Conservation (phyloP, 345 rosid species). For the Adansonia digitata region DNA sequence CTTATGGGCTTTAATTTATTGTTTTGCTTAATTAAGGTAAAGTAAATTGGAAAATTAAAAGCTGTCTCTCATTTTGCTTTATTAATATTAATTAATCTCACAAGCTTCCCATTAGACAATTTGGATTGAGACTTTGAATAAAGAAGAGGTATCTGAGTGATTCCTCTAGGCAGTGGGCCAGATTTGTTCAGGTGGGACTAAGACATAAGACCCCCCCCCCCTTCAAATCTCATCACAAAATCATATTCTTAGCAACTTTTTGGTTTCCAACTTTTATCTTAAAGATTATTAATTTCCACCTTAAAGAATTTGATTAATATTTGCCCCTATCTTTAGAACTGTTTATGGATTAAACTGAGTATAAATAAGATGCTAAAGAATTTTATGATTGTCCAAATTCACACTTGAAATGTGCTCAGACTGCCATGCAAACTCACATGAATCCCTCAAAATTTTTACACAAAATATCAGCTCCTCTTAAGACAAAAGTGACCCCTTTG, state of each 20-base stretch:
- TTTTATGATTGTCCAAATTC: no score
- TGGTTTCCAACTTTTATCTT: neutral
- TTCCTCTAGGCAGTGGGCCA: neutral
- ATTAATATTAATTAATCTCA: neutral
- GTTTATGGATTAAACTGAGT: no score
- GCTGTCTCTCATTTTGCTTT: neutral
- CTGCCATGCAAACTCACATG: no score
- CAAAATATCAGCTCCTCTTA: no score
- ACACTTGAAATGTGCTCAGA: no score
- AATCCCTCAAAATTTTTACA: no score
- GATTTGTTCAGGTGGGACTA: neutral
- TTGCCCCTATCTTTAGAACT: no score
- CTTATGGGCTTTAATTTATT: neutral
- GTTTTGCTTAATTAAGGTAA: neutral
- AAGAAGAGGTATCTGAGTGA: neutral
- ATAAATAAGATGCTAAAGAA: no score
- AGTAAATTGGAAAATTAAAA: neutral
- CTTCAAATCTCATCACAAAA: neutral
- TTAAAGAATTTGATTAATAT: no score
- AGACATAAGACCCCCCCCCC: neutral
- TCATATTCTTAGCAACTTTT: neutral
- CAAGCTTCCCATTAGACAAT: neutral
- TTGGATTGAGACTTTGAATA: neutral
- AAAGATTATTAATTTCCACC: no score
- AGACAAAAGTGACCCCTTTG: no score